Evolutionary conservation across 2,329 filamentous ascomycete genomes (phyloP), one percentile per base, ranked within the genome.

Genomic region (Aspergillus brasiliensis): DNA sequence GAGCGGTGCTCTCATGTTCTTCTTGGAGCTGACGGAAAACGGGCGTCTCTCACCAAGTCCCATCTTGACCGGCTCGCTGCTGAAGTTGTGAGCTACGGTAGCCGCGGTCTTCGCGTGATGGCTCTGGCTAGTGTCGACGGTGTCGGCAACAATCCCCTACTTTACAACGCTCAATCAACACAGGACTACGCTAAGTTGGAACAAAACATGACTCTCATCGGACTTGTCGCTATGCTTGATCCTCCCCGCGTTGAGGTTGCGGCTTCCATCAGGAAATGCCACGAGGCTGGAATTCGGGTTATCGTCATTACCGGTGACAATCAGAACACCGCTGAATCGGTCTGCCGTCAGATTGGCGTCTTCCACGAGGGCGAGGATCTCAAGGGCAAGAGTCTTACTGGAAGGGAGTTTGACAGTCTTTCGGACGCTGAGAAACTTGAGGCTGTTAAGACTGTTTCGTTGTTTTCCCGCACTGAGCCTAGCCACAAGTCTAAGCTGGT

Each of bases 301-400:
- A 92, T 99, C 68, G 95, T 99, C 65, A 97, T 99, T 77, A 99
- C 95, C 56, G 95, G 95, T 72, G 95, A 99, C 80, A 99, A 97
- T 81, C 92, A 90, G 74, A 96, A 96, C 81, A 99, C 95, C 3
- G 95, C 95, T 8, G 95, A 99, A 81, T 94, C 92, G 62, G 97
- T 99, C 74, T 99, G 95, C 81, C 90, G 94, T 70, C 91, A 97
- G 77, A 99, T 99, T 75, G 95, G 95, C 62, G 88, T 99, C 55
- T 99, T 99, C 76, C 89, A 88, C 15, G 79, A 85, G 66, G 80
- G 89, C 62, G 94, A 98, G 77, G 86, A 97, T 72, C 84, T 98
- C 25, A 86, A 82, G 46, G 93, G 93, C 70, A 98, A 97, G 84
- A 97, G 92, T 78, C 98, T 86, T 72, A 99, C 95, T 65, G 95